Evolutionary conservation across 2,329 filamentous ascomycete genomes (phyloP), one percentile per base, ranked within the genome.

Genomic region (Venturia aucupariae): DNA sequence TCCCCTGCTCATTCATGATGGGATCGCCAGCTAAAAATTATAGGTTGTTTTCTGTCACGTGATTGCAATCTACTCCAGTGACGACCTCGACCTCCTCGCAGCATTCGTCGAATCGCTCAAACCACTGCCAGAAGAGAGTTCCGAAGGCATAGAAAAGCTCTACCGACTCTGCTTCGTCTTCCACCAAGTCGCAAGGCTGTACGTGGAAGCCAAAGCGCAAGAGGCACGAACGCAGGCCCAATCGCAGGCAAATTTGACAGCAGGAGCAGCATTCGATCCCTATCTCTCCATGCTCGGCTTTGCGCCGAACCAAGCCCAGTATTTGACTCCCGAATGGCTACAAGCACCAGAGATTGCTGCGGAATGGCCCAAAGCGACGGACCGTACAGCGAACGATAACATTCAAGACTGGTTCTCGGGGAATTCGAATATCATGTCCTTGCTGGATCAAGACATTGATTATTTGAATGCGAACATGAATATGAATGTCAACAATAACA

Each of bases 351-450:
- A 64, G 2, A 65, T 65, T 10, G 66, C 70, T 65, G 74, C 79
- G 39, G 81, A 85, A 57, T 57, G 51, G 51, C 27, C 51, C 5
- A 8, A n/a, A 7, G 30, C 15, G 4, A 32, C 19, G 13, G 27
- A 35, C 10, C 8, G 35, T 13, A n/a, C 27, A 7, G 27, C 15
- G 5, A 57, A 57, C 8, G 51, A 35, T 3, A 57, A 57, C 4
- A 73, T 88, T 66, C 82, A 83, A 2, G 85, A 86, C 67, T 88
- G 86, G 86, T 88, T 87, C 68, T 84, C 83, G 3, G 84, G 85
- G 1, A 88, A 84, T 66, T 79, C 82, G 64, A 85, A 87, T 68
- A 83, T 89, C 76, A 81, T 88, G 77, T 84, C 84, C 0, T 70
- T 88, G 65, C 72, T 88, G 70, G 86, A 89, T 70, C 83, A 87